Percentiles rank a stretch among this genome's conserved stretches.
Evolutionary conservation across 257 asterid genomes (phyloP).

Genomic region (Jacaranda copaia): DNA sequence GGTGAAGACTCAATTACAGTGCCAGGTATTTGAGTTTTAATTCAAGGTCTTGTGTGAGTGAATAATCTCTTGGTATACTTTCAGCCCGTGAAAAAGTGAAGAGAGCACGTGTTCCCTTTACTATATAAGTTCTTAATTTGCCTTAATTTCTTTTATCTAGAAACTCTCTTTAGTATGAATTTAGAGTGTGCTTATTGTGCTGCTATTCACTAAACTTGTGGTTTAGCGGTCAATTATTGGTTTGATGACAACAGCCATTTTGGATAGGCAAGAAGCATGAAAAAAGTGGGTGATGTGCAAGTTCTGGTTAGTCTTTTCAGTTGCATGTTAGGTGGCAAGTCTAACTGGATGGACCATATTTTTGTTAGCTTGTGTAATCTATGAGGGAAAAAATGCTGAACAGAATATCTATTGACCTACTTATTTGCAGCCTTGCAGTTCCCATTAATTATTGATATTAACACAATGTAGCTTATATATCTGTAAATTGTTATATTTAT

Average conservation of each 20-base stretch:
- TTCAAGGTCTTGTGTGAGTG: too few species aligned
- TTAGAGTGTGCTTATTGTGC: neutral
- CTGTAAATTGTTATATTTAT: too few species aligned
- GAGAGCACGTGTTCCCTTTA: neutral
- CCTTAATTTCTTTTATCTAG: too few species aligned
- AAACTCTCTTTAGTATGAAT: neutral
- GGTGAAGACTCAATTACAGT: conserved; percentile 93
- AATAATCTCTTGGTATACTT: neutral
- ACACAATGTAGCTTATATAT: too few species aligned
- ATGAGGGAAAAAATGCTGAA: too few species aligned
- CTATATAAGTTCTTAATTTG: neutral
- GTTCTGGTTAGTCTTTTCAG: too few species aligned
- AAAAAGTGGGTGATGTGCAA: neutral
- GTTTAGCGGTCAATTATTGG: neutral
- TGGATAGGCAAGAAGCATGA: neutral
- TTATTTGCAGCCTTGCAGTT: too few species aligned
- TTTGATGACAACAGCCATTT: neutral
- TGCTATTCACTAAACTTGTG: neutral
- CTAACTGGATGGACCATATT: too few species aligned
- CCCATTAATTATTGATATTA: too few species aligned
- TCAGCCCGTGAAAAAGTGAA: neutral
- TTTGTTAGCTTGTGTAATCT: too few species aligned
- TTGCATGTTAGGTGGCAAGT: too few species aligned
- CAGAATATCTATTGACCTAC: too few species aligned
- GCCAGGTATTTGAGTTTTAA: conserved; percentile 66